phyloP scores from a whole-genome alignment of 116 monocot species.

The Posidonia oceanica region DNA sequence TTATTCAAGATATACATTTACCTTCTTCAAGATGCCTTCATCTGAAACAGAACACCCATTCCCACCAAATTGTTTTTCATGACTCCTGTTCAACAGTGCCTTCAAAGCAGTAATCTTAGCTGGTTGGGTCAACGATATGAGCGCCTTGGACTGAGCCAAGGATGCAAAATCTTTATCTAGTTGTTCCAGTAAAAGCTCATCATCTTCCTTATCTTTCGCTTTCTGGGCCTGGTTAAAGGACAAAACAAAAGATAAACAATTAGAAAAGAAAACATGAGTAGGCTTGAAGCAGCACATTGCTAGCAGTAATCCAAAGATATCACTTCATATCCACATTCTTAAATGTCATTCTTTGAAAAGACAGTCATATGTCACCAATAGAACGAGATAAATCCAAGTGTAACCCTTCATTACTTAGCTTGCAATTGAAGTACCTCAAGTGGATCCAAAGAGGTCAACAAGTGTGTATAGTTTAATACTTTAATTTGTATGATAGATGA shows the following conservation, averaged over 20 bases:
- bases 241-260: neutral
- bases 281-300: neutral
- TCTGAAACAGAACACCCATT: constrained; percentile 18
- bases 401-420: too few relatives aligned
- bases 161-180: constrained; percentile 55
- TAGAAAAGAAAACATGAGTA: neutral
- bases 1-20: constrained; percentile 6
- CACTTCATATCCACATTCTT: too few relatives aligned
- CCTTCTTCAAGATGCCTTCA: constrained; percentile 23
- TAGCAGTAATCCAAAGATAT: too few relatives aligned
- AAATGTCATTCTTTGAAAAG: too few relatives aligned
- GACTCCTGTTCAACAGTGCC: constrained; percentile 31
- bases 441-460: too few relatives aligned
- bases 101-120: constrained; percentile 39
- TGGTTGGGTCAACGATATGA: constrained; percentile 40
- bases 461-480: too few relatives aligned
- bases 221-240: constrained; percentile 40
- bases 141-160: constrained; percentile 57
- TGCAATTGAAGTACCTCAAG: too few relatives aligned
- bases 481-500: too few relatives aligned
- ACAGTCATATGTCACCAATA: too few relatives aligned
- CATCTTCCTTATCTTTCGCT: constrained; percentile 71
- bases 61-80: constrained; percentile 3
- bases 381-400: too few relatives aligned
- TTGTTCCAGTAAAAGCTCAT: constrained; percentile 53